Percentiles rank a stretch among this genome's conserved stretches.
These are phyloP conservation scores for Pleurozium schreberi DNA, from an alignment of 225 moss, liverwort and hornwort genomes.

Conservation along the genomic window DNA sequence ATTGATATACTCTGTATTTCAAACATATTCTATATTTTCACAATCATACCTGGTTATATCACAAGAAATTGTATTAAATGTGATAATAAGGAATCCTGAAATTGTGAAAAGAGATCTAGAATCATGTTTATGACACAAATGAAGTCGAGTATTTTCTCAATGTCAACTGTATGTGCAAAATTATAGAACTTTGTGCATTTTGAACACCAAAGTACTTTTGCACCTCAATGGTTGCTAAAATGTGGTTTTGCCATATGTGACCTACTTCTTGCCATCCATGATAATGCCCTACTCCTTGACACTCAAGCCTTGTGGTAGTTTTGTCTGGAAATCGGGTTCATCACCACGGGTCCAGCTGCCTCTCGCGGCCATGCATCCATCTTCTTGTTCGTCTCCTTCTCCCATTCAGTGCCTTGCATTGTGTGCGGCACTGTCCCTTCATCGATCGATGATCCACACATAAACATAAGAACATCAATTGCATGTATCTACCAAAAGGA, in stretches of 20 bases:
- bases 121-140: accelerated
- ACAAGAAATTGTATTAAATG: background rate
- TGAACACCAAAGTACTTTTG: background rate
- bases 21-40: accelerated
- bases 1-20: background rate
- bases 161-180: background rate
- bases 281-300: background rate
- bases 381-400: slow-evolving; percentile 20
- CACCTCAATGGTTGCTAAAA: background rate
- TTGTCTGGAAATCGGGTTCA: slow-evolving; percentile 54
- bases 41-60: background rate
- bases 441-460: background rate
- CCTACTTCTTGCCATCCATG: background rate
- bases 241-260: background rate
- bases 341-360: slow-evolving; percentile 42
- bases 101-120: background rate
- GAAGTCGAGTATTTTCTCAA: background rate
- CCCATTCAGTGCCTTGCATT: slow-evolving; percentile 11
- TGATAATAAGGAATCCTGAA: background rate
- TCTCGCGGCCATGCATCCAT: slow-evolving; percentile 43
- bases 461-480: background rate
- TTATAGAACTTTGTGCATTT: background rate
- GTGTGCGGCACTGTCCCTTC: slow-evolving; percentile 36
- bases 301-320: slow-evolving; percentile 32
- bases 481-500: too few relatives aligned